These are phyloP conservation scores for Xylariales sp. DNA, from an alignment of 2,329 filamentous ascomycete species.

Conservation along the genomic window DNA sequence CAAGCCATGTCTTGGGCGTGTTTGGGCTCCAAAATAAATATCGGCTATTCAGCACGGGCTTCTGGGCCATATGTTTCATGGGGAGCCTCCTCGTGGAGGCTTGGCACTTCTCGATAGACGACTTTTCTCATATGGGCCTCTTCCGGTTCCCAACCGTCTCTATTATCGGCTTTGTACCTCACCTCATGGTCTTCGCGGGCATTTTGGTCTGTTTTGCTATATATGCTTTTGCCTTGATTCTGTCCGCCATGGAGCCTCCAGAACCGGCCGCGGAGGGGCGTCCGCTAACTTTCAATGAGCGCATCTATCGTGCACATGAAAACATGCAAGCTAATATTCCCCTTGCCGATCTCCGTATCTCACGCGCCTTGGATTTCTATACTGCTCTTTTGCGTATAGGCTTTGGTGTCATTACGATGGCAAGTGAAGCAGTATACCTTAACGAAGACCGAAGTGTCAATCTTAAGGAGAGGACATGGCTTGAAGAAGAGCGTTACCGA, in stretches of 20 bases:
- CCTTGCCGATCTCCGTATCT: conserved; percentile 81
- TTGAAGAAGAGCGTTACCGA: conserved; percentile 85
- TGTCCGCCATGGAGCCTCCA: conserved; percentile 78
- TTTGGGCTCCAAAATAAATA: conserved; percentile 82
- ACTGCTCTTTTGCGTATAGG: conserved; percentile 87
- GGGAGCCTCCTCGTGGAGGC: conserved; percentile 83
- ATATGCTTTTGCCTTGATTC: conserved; percentile 78
- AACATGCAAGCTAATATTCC: conserved; percentile 95
- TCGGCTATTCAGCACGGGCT: conserved; percentile 85
- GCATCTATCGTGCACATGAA: conserved; percentile 77
- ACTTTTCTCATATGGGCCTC: conserved; percentile 72
- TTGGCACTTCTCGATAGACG: conserved; percentile 69
- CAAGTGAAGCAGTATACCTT: conserved; percentile 94
- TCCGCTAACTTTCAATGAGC: conserved; percentile 63
- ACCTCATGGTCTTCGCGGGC: conserved; percentile 85
- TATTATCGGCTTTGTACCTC: conserved; percentile 93
- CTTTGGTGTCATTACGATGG: conserved; percentile 89
- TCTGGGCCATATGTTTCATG: conserved; percentile 95
- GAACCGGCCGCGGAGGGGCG: conserved; percentile 53
- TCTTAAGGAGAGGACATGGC: conserved; percentile 83
- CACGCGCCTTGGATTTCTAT: conserved; percentile 94
- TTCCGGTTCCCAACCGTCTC: conserved; percentile 93
- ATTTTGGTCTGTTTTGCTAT: conserved; percentile 81
- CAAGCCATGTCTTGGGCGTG: conserved; percentile 84
- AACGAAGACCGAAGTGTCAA: conserved; percentile 86